phyloP scores from a whole-genome alignment of 2,329 filamentous ascomycete genomes.

The Harringtonia aguacate region DNA sequence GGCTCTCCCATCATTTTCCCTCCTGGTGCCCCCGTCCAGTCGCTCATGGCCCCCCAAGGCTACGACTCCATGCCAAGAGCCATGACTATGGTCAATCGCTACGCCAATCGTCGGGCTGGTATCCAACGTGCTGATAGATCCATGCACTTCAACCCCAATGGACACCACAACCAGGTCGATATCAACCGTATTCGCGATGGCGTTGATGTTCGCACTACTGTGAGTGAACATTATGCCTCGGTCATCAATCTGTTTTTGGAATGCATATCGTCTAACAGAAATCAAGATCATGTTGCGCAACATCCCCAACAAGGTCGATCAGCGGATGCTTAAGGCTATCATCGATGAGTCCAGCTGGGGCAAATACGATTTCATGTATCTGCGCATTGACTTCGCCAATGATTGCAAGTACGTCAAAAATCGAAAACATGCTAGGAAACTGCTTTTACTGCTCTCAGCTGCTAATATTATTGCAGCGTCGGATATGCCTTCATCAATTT shows the following conservation, averaged over 20 bases:
- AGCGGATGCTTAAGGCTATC: slow-evolving; percentile 65
- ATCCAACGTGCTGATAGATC: slow-evolving; percentile 34
- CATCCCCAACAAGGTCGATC: slow-evolving; percentile 82
- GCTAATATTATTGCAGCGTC: slow-evolving; percentile 49
- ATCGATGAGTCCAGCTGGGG: slow-evolving; percentile 71
- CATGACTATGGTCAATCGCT: slow-evolving; percentile 21
- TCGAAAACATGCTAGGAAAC: not conserved
- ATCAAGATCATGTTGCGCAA: slow-evolving; percentile 83
- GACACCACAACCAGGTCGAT: slow-evolving; percentile 53
- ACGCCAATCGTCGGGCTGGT: slow-evolving; percentile 36
- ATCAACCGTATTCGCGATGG: slow-evolving; percentile 50
- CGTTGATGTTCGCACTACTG: slow-evolving; percentile 65
- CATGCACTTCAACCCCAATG: slow-evolving; percentile 34
- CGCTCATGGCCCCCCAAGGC: slow-evolving; percentile 9
- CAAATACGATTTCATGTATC: slow-evolving; percentile 89
- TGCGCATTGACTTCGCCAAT: slow-evolving; percentile 80
- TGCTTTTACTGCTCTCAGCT: not conserved
- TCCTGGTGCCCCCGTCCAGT: not conserved
- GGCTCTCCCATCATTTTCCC: slow-evolving; percentile 8
- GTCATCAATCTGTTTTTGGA: not conserved
- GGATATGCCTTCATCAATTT: slow-evolving; percentile 99
- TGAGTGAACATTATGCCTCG: slow-evolving; percentile 27
- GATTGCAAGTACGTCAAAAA: slow-evolving; percentile 59
- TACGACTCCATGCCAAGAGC: slow-evolving; percentile 30
- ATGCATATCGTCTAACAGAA: not conserved